Evolutionary conservation across 73 alveolate species (phyloP).

Genomic region (Tetrahymena borealis): DNA sequence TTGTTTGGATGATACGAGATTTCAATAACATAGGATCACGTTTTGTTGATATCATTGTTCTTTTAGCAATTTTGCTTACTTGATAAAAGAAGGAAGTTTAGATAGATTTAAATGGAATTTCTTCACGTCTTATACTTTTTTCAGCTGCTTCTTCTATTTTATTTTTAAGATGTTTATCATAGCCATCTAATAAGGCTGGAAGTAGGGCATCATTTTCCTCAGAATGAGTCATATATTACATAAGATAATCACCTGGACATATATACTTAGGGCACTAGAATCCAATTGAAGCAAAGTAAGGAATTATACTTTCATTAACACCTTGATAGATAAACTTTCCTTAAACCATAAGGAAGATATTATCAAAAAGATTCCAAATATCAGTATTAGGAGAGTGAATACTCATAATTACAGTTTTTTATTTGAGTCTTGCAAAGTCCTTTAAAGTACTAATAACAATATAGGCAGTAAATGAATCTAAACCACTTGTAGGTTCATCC

Average conservation of each 20-base stretch:
- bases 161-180: background rate
- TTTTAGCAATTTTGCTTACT: background rate
- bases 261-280: conserved; percentile 25
- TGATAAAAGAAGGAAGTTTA: background rate
- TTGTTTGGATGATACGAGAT: background rate
- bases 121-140: background rate
- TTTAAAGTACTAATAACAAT: conserved; percentile 15
- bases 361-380: conserved; percentile 26
- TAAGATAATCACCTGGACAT: conserved; percentile 41
- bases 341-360: conserved; percentile 11
- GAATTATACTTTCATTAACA: background rate
- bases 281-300: conserved; percentile 6
- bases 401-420: background rate
- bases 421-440: background rate
- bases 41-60: background rate
- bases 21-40: background rate
- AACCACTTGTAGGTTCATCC: conserved; percentile 26
- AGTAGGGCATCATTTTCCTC: background rate
- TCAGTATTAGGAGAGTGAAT: conserved; percentile 42
- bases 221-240: conserved; percentile 15
- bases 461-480: conserved; percentile 16
- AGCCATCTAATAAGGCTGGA: background rate
- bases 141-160: background rate
- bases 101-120: background rate
- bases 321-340: conserved; percentile 42